These are phyloP conservation scores for Parastagonospora nodorum DNA, from an alignment of 2,329 filamentous ascomycete genomes.

Conservation along the genomic window DNA sequence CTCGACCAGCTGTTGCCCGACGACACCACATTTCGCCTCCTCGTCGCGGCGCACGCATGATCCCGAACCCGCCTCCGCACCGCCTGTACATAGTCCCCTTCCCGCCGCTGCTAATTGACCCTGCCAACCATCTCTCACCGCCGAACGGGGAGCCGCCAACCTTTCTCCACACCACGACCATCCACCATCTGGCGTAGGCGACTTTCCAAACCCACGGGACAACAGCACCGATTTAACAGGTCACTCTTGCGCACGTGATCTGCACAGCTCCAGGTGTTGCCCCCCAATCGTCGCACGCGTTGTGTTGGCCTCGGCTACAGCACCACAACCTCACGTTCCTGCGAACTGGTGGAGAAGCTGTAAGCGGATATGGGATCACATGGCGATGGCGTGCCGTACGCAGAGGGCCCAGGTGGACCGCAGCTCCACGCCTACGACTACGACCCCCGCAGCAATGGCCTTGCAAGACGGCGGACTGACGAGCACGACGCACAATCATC, in stretches of 20 bases:
- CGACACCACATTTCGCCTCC: slow-evolving; percentile 1
- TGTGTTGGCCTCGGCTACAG: slow-evolving; percentile 10
- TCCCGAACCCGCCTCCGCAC: slow-evolving; percentile 8
- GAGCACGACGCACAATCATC: slow-evolving; percentile 27
- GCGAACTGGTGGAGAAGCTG: slow-evolving; percentile 26
- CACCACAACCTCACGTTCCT: slow-evolving; percentile 6
- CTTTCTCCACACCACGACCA: neutral
- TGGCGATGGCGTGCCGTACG: slow-evolving; percentile 42
- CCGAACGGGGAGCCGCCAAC: slow-evolving; percentile 4
- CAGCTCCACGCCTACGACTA: slow-evolving; percentile 38
- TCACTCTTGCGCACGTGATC: too few relatives aligned
- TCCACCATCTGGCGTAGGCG: neutral
- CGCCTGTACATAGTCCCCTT: slow-evolving; percentile 12
- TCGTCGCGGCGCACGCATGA: slow-evolving; percentile 17
- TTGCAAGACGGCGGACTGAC: slow-evolving; percentile 37
- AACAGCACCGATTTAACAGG: too few relatives aligned
- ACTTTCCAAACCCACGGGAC: slow-evolving; percentile 5
- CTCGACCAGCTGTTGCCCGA: slow-evolving; percentile 15
- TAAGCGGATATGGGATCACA: slow-evolving; percentile 40
- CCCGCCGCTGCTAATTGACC: slow-evolving; percentile 19
- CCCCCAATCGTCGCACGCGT: slow-evolving; percentile 10
- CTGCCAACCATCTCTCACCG: slow-evolving; percentile 12
- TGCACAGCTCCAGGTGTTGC: neutral
- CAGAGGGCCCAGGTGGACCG: slow-evolving; percentile 36
- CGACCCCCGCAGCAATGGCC: slow-evolving; percentile 40